phyloP scores from a whole-genome alignment of 306 rosid species.

The Casuarina equisetifolia region DNA sequence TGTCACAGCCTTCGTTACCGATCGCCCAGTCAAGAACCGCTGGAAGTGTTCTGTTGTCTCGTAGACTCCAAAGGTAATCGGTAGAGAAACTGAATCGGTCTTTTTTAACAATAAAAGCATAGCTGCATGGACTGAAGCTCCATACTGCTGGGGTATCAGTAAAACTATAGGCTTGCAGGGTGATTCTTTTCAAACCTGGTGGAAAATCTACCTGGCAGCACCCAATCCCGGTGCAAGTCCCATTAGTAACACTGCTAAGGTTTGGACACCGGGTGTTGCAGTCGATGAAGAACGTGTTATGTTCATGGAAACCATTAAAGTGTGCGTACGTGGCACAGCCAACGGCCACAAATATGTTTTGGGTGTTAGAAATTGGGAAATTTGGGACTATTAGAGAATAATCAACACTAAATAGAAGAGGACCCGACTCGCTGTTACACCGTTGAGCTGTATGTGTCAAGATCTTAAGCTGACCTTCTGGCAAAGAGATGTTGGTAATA shows the following conservation, averaged over 20 bases:
- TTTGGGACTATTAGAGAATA: no score
- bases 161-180: not conserved
- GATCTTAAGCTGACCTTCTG: no score
- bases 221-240: constrained; percentile 14
- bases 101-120: constrained; percentile 20
- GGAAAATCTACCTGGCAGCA: constrained; percentile 28
- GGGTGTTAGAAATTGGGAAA: no score
- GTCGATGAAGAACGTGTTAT: no score
- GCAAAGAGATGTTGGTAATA: no score
- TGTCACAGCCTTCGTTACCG: constrained; percentile 1
- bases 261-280: not conserved
- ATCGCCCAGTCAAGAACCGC: constrained; percentile 21
- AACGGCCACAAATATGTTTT: no score
- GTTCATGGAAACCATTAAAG: no score
- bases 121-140: constrained; percentile 25
- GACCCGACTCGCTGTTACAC: no score
- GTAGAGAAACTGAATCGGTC: constrained; percentile 2
- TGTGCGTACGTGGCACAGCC: no score
- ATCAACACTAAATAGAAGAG: no score
- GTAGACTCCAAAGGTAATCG: not conserved
- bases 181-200: not conserved
- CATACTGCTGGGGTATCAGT: not conserved
- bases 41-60: not conserved
- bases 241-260: not conserved
- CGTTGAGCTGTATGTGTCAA: no score